phyloP scores from a whole-genome alignment of 2,329 filamentous ascomycete species.

The Pseudocercospora fuligena region DNA sequence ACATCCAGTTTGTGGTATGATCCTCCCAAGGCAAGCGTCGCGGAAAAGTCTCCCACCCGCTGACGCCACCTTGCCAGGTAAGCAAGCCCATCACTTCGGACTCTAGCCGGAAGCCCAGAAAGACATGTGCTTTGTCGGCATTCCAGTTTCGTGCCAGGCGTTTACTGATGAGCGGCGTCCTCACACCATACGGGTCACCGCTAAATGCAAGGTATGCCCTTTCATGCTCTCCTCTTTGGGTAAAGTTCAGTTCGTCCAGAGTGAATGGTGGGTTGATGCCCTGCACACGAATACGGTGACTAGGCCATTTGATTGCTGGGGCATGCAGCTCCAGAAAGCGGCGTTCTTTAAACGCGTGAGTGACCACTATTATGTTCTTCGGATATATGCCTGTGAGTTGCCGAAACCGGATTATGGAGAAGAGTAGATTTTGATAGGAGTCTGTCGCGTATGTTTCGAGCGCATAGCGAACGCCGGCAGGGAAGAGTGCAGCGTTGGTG shows the following conservation, averaged over 20 bases:
- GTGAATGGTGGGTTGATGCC: constrained; percentile 53
- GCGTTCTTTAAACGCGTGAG: constrained; percentile 54
- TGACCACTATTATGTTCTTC: constrained; percentile 48
- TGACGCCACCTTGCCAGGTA: constrained; percentile 37
- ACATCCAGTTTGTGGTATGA: constrained; percentile 20
- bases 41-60: constrained; percentile 34
- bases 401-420: constrained; percentile 67
- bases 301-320: constrained; percentile 50
- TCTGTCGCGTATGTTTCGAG: constrained; percentile 65
- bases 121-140: constrained; percentile 27
- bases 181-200: constrained; percentile 47
- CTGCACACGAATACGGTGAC: constrained; percentile 46
- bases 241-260: constrained; percentile 43
- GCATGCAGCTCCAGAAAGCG: constrained; percentile 49
- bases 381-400: constrained; percentile 48
- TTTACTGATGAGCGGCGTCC: constrained; percentile 44
- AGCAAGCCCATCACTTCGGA: constrained; percentile 32
- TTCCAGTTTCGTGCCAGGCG: constrained; percentile 49
- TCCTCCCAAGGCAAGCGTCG: constrained; percentile 36
- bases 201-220: constrained; percentile 46
- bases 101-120: constrained; percentile 31
- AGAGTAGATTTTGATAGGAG: constrained; percentile 83
- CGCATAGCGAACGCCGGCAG: constrained; percentile 27
- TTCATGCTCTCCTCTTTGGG: constrained; percentile 43
- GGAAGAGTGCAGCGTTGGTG: constrained; percentile 28